These are phyloP conservation scores for Debaryomyces maramus DNA, from an alignment of 805 yeast species.

Conservation along the genomic window DNA sequence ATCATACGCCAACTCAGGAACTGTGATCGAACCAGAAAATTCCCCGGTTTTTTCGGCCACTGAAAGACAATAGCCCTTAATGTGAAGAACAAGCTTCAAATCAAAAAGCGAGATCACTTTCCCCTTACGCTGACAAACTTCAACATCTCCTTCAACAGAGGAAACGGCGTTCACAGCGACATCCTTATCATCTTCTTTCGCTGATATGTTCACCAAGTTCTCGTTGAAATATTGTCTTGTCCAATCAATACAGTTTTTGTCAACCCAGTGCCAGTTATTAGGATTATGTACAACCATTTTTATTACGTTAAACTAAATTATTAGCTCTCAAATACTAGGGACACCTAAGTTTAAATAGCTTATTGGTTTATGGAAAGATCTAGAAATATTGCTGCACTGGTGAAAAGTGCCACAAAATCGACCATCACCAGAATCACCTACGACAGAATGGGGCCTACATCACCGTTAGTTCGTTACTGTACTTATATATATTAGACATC, in stretches of 20 bases:
- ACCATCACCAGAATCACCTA: background rate
- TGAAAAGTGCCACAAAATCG: constrained; percentile 5
- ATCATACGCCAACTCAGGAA: constrained; percentile 95
- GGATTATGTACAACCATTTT: constrained; percentile 94
- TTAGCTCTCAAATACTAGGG: background rate
- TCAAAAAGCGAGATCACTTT: constrained; percentile 92
- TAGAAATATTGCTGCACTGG: constrained; percentile 11
- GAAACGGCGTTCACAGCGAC: constrained; percentile 48
- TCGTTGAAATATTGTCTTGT: constrained; percentile 71
- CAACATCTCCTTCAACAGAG: constrained; percentile 90
- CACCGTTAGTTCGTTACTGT: constrained; percentile 2
- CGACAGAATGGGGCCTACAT: background rate
- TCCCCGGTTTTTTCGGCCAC: constrained; percentile 29
- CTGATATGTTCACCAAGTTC: constrained; percentile 54
- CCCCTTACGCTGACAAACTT: constrained; percentile 95
- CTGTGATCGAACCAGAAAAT: constrained; percentile 68
- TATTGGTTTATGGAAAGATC: constrained; percentile 13
- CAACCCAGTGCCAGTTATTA: constrained; percentile 99
- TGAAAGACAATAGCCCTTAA: constrained; percentile 43
- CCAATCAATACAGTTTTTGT: constrained; percentile 95
- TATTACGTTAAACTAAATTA: background rate
- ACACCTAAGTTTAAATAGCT: background rate
- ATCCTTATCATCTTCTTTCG: constrained; percentile 27
- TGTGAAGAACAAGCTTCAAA: constrained; percentile 62
- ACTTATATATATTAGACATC: background rate